These are phyloP conservation scores for Nephelium lappaceum DNA, from an alignment of 345 rosid species.

Conservation along the genomic window DNA sequence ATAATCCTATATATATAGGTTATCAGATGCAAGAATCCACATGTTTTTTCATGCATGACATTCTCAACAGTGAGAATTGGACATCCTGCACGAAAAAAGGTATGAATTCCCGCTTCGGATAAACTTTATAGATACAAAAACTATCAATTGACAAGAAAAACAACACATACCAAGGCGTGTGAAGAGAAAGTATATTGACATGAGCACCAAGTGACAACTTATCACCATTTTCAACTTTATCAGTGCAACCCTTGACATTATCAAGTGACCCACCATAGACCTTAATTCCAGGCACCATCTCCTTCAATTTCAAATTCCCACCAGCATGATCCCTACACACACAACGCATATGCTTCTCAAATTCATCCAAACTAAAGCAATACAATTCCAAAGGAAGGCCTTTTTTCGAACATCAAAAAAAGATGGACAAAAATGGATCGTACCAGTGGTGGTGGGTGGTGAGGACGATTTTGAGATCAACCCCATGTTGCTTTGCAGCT, in stretches of 20 bases:
- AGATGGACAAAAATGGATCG: neutral
- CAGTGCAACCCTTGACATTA: constrained; percentile 76
- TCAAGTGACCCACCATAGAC: constrained; percentile 90
- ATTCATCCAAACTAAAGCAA: neutral
- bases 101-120: no score
- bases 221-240: constrained; percentile 73
- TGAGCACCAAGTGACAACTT: constrained; percentile 55
- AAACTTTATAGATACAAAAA: no score
- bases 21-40: neutral
- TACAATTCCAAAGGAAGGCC: neutral
- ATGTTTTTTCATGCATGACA: no score
- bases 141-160: neutral
- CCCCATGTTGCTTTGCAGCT: constrained; percentile 53
- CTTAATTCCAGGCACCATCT: constrained; percentile 71
- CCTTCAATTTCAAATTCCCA: constrained; percentile 80
- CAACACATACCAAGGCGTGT: constrained; percentile 74
- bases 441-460: constrained; percentile 98
- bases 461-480: constrained; percentile 64
- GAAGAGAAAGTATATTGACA: constrained; percentile 67
- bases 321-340: constrained; percentile 89
- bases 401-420: neutral
- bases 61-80: no score
- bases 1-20: neutral
- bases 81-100: no score
- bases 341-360: neutral